Evolutionary conservation across 257 asterid species (phyloP), one percentile per base, ranked within the genome.

Genomic region (Salvia splendens): DNA sequence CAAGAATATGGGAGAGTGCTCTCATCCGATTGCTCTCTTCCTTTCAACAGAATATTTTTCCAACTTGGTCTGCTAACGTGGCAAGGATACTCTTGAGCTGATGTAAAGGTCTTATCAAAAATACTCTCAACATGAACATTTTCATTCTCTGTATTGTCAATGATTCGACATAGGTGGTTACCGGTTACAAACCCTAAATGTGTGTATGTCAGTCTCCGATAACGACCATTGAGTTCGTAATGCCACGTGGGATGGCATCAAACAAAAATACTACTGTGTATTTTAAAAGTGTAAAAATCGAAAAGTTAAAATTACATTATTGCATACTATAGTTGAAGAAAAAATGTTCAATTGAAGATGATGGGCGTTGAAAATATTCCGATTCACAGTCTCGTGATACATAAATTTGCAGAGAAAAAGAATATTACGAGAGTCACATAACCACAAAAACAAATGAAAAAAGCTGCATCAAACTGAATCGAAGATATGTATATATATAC

Each of bases 331-430:
- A 43, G 1, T 17, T 10, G 40, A 61, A 42, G 20, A 42, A 24
- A 24, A 54, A 14, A 50, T 15, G 11, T 54, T 3, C 14, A 11
- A 55, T 38, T 15, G 9, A 38, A 59, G 43, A 35, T 35, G 6
- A 35, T 60, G 51, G 51, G 51, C 12, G 66, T 42, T 42, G 67
- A 61, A 61, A 9, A 61, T 61, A 28, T 61, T 61, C 54, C 6
- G 12, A 43, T 62, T 62, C 9, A 60, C 42, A 43, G 9, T 43
- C 15, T 41, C 41, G 33, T 53, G 15, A 17, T 6, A 12, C 11
- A 61, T 43, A 14, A 8, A 67, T 47, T 35, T 68, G 73, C 65
- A 55, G 64, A 55, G 68, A 46, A 40, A 71, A 52, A 43, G 70
- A 71, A 61, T 71, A 71, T 71, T 62, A 64, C 14, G 5, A 61